A percentile compares a stretch with the other conserved stretches of the same genome.
phyloP scores from a whole-genome alignment of 148 eudicot species.

The Agrostemma githago region DNA sequence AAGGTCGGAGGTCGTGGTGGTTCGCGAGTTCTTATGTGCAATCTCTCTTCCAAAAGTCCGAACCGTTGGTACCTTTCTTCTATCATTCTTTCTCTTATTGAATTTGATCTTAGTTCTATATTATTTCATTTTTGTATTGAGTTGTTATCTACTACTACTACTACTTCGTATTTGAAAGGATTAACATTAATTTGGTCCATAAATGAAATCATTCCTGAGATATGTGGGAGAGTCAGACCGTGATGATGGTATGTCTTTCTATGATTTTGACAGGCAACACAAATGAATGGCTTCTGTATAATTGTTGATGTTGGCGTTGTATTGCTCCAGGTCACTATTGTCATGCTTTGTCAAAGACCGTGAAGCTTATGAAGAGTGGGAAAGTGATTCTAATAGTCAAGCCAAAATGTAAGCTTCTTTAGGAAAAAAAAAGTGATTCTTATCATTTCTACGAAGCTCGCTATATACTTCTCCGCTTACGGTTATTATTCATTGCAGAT shows the following conservation, averaged over 20 bases:
- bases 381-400: slow-evolving; percentile 72
- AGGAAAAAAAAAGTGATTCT: neutral
- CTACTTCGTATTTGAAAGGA: too few relatives aligned
- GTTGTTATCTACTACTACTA: too few relatives aligned
- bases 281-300: neutral
- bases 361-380: slow-evolving; percentile 98
- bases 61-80: too few relatives aligned
- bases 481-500: slow-evolving; percentile 41
- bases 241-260: slow-evolving; percentile 47
- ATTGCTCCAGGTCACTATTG: slow-evolving; percentile 65
- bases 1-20: too few relatives aligned
- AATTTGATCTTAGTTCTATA: too few relatives aligned
- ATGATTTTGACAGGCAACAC: neutral
- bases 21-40: too few relatives aligned
- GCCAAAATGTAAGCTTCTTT: slow-evolving; percentile 66
- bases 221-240: slow-evolving; percentile 60
- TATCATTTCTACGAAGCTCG: neutral
- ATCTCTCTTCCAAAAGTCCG: too few relatives aligned
- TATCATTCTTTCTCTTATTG: too few relatives aligned
- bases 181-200: too few relatives aligned
- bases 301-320: neutral
- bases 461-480: neutral
- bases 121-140: too few relatives aligned
- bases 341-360: slow-evolving; percentile 81
- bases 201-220: too few relatives aligned